A percentile compares a stretch with the other conserved stretches of the same genome.
These are phyloP conservation scores for Priceomyces haplophilus DNA, from an alignment of 805 yeast genomes.

Conservation along the genomic window DNA sequence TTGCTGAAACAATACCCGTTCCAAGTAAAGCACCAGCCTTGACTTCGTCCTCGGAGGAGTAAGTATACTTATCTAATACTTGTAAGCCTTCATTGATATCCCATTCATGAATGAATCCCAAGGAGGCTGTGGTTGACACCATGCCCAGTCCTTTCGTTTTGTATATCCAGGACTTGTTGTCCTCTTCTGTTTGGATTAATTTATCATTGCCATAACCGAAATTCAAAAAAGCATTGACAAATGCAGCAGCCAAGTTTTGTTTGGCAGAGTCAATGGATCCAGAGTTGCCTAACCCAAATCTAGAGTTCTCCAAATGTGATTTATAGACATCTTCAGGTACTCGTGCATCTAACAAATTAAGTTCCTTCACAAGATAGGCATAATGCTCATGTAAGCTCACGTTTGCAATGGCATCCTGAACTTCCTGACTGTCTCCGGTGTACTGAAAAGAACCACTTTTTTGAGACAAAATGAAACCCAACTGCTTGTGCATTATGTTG, in stretches of 20 bases:
- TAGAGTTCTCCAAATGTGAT: conserved; percentile 75
- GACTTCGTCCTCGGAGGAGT: conserved; percentile 79
- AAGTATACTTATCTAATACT: conserved; percentile 80
- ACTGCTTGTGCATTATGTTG: conserved; percentile 73
- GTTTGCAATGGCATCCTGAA: conserved; percentile 84
- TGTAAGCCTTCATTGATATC: conserved; percentile 86
- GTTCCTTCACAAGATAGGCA: conserved; percentile 76
- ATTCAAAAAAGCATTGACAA: conserved; percentile 88
- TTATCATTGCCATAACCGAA: conserved; percentile 89
- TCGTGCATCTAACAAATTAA: conserved; percentile 84
- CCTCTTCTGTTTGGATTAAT: conserved; percentile 69
- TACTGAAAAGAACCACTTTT: conserved; percentile 77
- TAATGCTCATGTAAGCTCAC: conserved; percentile 74
- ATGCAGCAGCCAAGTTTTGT: conserved; percentile 91
- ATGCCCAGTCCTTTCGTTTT: conserved; percentile 90
- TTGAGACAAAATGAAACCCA: conserved; percentile 83
- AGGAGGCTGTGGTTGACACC: conserved; percentile 86
- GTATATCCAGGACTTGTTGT: conserved; percentile 78
- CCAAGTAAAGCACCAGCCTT: conserved; percentile 97
- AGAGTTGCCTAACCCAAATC: conserved; percentile 57
- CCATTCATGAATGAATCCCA: conserved; percentile 92
- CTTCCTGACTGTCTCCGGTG: conserved; percentile 59
- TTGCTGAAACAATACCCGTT: conserved; percentile 86
- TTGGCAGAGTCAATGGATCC: conserved; percentile 77
- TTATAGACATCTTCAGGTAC: conserved; percentile 94